Evolutionary conservation across 202 grass and related monocot genomes (phyloP), one percentile per base, ranked within the genome.

Genomic region (Musa balbisiana): DNA sequence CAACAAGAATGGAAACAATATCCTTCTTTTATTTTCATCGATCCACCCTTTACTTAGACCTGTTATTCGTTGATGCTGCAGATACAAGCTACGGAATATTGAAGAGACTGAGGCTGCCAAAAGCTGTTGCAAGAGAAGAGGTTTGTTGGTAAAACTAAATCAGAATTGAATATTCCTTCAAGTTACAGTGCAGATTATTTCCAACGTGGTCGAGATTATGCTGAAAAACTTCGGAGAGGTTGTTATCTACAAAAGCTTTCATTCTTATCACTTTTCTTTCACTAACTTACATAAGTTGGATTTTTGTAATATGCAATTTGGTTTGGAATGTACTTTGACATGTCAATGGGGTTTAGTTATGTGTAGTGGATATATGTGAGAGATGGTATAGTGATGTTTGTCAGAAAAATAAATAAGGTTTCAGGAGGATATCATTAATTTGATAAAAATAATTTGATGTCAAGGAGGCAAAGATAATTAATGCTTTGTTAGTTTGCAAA

Each of bases 21-120:
- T 69, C 1, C 16, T 67, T 43, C 27, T 16, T 43, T 10, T 9
- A 29, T 25, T 4, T 73, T 26, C 64, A 55, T 83, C n/a, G 0
- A 5, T 29, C 11, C 64, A 67, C 64, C 16, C 43, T 33, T 33
- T 5, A 9, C 27, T 27, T 14, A 14, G 73, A 60, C 5, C 25
- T 26, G 69, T 74, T 49, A 0, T 86, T 67, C 64, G 14, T 82
- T 77, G 17, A 72, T 80, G 24, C 73, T 81, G 50, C 80, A 97
- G 94, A 82, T 97, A 86, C 78, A 93, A 98, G 78, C 84, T 98
- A 78, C 87, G 75, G 82, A 98, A 98, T 65, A 98, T 98, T 29
- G 94, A 98, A 88, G 94, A 98, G 85, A 98, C 94, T 4, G 94
- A 98, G 85, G 94, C 86, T 26, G 94, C 94, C 53, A 98, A 98